phyloP scores from a whole-genome alignment of 2,329 filamentous ascomycete genomes.

The Setomelanomma holmii region DNA sequence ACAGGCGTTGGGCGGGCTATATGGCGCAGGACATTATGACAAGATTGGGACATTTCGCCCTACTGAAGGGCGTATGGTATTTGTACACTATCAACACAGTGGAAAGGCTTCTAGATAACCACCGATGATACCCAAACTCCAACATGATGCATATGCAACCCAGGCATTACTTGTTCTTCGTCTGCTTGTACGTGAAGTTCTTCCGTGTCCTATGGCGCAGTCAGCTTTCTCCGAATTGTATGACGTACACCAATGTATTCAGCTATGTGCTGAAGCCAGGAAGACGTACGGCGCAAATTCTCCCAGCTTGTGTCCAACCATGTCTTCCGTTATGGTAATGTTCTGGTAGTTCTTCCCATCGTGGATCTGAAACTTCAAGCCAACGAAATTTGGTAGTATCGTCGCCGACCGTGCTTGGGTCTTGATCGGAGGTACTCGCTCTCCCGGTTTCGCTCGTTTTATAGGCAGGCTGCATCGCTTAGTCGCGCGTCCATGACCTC shows the following conservation, averaged over 20 bases:
- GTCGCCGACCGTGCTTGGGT: constrained; percentile 89
- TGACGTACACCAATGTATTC: not conserved
- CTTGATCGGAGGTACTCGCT: constrained; percentile 74
- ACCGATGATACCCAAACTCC: constrained; percentile 49
- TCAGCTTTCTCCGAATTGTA: constrained; percentile 8
- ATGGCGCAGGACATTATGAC: constrained; percentile 23
- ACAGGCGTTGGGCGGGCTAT: constrained; percentile 34
- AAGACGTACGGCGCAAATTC: constrained; percentile 82
- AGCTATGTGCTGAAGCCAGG: not conserved
- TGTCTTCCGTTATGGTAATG: constrained; percentile 86
- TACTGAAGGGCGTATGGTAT: constrained; percentile 26
- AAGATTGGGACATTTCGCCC: constrained; percentile 18
- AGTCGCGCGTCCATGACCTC: constrained; percentile 14
- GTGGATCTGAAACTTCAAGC: constrained; percentile 86
- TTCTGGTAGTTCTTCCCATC: constrained; percentile 89
- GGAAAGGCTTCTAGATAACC: constrained; percentile 28
- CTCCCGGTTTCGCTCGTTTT: constrained; percentile 64
- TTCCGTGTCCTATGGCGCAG: constrained; percentile 66
- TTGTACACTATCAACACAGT: constrained; percentile 46
- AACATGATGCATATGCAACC: constrained; percentile 29
- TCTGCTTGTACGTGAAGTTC: constrained; percentile 71
- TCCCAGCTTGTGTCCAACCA: constrained; percentile 94
- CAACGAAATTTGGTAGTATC: constrained; percentile 91
- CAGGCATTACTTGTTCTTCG: constrained; percentile 69
- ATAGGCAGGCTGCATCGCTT: constrained; percentile 66